Evolutionary conservation across 495 filamentous ascomycete genomes (phyloP).

Genomic region (Copromyces sp.): DNA sequence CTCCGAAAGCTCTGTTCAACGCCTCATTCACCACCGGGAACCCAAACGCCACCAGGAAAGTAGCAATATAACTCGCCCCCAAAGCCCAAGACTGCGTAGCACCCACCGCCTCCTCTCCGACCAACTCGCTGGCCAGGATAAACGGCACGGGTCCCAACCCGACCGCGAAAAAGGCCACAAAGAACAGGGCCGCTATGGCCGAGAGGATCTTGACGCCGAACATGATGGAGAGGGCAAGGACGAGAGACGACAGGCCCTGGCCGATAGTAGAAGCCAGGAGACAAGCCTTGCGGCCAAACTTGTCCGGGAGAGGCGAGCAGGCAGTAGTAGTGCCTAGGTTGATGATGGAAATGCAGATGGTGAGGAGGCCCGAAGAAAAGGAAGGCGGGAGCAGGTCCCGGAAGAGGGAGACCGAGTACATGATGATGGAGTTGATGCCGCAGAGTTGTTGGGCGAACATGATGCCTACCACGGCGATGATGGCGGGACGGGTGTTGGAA

Average conservation of each 20-base stretch:
- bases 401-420: slow-evolving; percentile 91
- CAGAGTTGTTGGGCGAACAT: slow-evolving; percentile 91
- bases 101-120: slow-evolving; percentile 78
- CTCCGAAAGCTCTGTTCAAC: slow-evolving; percentile 47
- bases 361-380: slow-evolving; percentile 54
- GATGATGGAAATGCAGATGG: slow-evolving; percentile 73
- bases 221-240: slow-evolving; percentile 67
- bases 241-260: slow-evolving; percentile 65
- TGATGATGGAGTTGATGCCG: slow-evolving; percentile 93
- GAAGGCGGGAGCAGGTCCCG: slow-evolving; percentile 63
- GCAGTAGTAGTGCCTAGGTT: slow-evolving; percentile 75
- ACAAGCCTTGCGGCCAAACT: slow-evolving; percentile 73
- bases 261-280: slow-evolving; percentile 71
- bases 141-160: slow-evolving; percentile 91
- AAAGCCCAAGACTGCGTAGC: slow-evolving; percentile 78
- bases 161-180: slow-evolving; percentile 83
- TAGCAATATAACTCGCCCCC: slow-evolving; percentile 81
- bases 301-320: slow-evolving; percentile 76
- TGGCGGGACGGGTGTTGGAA: slow-evolving; percentile 59
- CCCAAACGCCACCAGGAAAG: slow-evolving; percentile 85
- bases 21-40: slow-evolving; percentile 76
- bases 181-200: slow-evolving; percentile 68
- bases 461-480: slow-evolving; percentile 76
- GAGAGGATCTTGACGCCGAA: slow-evolving; percentile 59
- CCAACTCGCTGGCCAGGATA: slow-evolving; percentile 81